Evolutionary conservation across 1,284 basidiomycete species (phyloP).

Genomic region (Porodaedalea pini): DNA sequence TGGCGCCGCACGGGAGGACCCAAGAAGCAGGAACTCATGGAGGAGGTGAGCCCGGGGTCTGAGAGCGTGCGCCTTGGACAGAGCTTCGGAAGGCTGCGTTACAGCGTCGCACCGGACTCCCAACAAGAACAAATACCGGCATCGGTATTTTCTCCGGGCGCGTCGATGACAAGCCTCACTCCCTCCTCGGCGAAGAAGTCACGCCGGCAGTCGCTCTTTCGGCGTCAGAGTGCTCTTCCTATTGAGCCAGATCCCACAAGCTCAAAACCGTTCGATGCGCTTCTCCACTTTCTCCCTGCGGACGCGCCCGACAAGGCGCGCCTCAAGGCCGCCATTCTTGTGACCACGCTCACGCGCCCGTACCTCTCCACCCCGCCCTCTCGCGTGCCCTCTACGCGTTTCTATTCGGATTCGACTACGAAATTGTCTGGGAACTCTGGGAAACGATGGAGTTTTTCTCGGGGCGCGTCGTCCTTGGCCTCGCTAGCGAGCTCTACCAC

Average conservation of each 20-base stretch:
- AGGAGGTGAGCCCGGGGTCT: conserved; percentile 22
- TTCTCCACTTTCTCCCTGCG: conserved; percentile 39
- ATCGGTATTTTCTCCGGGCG: conserved; percentile 1
- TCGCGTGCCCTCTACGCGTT: conserved; percentile 4
- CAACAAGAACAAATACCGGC: not conserved
- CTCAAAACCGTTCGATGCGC: conserved; percentile 34
- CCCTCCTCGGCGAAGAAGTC: not conserved
- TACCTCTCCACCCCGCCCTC: conserved; percentile 32
- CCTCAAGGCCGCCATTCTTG: conserved; percentile 41
- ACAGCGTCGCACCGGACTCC: conserved; percentile 3
- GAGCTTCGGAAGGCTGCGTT: conserved; percentile 7
- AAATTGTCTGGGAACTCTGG: not conserved
- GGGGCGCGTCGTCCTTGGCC: not conserved
- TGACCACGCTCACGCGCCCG: conserved; percentile 40
- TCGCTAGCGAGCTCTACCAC: not conserved
- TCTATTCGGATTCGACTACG: not conserved
- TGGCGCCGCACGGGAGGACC: conserved; percentile 42
- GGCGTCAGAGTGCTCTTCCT: not conserved
- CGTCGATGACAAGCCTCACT: conserved; percentile 1
- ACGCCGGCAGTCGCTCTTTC: not conserved
- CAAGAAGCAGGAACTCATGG: conserved; percentile 32
- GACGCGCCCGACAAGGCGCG: conserved; percentile 34
- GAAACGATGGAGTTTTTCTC: conserved; percentile 14
- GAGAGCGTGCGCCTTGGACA: not conserved
- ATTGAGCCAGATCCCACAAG: not conserved